Evolutionary conservation across 2,329 filamentous ascomycete genomes (phyloP), one percentile per base, ranked within the genome.

Genomic region (Monilinia fructigena): DNA sequence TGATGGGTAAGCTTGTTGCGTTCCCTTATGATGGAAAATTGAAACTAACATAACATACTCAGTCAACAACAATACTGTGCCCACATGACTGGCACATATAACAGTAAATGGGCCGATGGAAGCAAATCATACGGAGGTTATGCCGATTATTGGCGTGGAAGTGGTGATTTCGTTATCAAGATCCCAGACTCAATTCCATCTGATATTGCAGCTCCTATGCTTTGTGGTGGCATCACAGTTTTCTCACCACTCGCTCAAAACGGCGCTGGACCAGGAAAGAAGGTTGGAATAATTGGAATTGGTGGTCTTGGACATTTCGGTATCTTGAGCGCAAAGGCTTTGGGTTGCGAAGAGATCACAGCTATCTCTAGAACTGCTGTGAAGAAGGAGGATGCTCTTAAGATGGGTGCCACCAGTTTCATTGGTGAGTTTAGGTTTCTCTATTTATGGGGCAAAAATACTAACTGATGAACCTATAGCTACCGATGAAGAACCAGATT

Each of bases 151-250:
- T 82, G 82, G 74, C 81, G 87, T 20, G 82, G 81, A 0, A 81
- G 82, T 0, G 80, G 78, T 20, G 83, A 85, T 71, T 93, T 91
- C 70, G 81, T 81, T 42, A 82, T 86, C 72, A 83, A 82, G 69
- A 85, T 87, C 48, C 85, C 84, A 0, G 83, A 85, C n/a, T 75
- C 74, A 0, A 76, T 87, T 12, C 76, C 80, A 10, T 80, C 80
- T 0, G 80, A 82, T 42, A 74, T 80, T 1, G 83, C 81, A 0
- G 85, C 90, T 1, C 90, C 91, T 1, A 86, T 95, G 80, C 82
- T 94, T 38, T 94, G 91, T 74, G 91, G 87, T 1, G 91, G 92
- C 1, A 82, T 94, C 63, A 95, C 91, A 0, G 84, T 89, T 0
- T 95, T 85, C 75, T 84, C 84, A 5, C 91, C 91, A 0, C 78